These are phyloP conservation scores for Fraxinus anomala DNA, from an alignment of 257 asterid species.

Conservation along the genomic window DNA sequence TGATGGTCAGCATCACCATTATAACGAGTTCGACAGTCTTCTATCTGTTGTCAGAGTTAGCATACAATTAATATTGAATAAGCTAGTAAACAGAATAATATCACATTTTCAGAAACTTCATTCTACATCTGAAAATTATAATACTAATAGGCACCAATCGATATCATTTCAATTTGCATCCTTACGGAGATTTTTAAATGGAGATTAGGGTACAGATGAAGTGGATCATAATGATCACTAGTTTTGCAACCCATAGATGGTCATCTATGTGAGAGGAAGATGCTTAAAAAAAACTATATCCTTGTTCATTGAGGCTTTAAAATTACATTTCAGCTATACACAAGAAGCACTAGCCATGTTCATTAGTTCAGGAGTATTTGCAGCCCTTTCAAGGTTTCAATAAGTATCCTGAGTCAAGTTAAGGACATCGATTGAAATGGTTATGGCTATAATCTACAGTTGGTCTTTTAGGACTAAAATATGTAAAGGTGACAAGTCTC, in stretches of 20 bases:
- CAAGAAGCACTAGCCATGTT: background rate
- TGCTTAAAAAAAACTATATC: background rate
- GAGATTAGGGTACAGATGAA: background rate
- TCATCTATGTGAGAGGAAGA: background rate
- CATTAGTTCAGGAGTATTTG: background rate
- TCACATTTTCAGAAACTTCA: background rate
- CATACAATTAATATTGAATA: background rate
- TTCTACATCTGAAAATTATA: background rate
- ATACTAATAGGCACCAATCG: conserved; percentile 12
- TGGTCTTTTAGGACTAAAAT: background rate
- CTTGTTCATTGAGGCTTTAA: background rate
- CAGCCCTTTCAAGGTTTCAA: background rate
- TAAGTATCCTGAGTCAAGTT: background rate
- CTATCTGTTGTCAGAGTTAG: conserved; percentile 57
- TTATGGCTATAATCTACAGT: background rate
- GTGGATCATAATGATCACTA: background rate
- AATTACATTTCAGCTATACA: background rate
- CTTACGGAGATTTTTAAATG: background rate
- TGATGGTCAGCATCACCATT: conserved; percentile 99
- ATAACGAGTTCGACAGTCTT: conserved; percentile 93
- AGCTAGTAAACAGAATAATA: background rate
- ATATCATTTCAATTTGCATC: background rate
- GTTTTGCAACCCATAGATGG: background rate
- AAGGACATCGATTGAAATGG: background rate
- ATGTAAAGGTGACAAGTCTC: background rate